These are phyloP conservation scores for Coniella lustricola DNA, from an alignment of 2,329 filamentous ascomycete genomes.

Conservation along the genomic window DNA sequence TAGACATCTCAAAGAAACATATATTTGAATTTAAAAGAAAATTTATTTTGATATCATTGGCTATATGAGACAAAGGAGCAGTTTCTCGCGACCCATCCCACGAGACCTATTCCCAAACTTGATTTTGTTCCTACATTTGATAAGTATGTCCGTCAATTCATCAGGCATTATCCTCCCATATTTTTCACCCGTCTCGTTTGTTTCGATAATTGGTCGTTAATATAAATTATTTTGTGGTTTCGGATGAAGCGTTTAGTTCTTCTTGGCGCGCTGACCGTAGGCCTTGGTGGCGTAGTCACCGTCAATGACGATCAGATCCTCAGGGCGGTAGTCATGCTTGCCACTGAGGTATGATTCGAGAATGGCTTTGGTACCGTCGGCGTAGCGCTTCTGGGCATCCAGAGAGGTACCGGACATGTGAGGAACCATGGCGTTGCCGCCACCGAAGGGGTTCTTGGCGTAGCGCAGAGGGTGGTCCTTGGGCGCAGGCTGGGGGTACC, in stretches of 20 bases:
- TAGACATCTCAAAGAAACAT: too few relatives aligned
- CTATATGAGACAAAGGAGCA: background rate
- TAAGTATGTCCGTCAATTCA: background rate
- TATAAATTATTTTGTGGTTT: background rate
- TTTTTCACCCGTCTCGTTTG: background rate
- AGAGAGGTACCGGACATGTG: conserved; percentile 99
- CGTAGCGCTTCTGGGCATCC: conserved; percentile 91
- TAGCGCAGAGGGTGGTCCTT: conserved; percentile 87
- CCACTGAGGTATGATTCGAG: conserved; percentile 86
- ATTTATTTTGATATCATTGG: background rate
- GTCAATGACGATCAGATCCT: conserved; percentile 84
- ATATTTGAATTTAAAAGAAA: background rate
- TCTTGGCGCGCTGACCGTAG: conserved; percentile 68
- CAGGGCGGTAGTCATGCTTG: conserved; percentile 75
- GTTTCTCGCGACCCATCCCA: background rate
- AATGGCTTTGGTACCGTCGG: conserved; percentile 81
- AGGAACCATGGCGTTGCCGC: conserved; percentile 96
- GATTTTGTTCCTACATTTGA: too few relatives aligned
- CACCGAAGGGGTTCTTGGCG: conserved; percentile 90
- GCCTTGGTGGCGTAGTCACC: conserved; percentile 95
- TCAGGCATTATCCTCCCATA: background rate
- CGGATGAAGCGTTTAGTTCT: conserved; percentile 10
- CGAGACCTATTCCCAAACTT: background rate
- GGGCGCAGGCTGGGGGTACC: conserved; percentile 97
- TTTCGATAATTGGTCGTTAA: background rate